Base-by-base conservation (phyloP, 2,329 filamentous ascomycete genomes). In the Dactylellina drechsleri region DNA sequence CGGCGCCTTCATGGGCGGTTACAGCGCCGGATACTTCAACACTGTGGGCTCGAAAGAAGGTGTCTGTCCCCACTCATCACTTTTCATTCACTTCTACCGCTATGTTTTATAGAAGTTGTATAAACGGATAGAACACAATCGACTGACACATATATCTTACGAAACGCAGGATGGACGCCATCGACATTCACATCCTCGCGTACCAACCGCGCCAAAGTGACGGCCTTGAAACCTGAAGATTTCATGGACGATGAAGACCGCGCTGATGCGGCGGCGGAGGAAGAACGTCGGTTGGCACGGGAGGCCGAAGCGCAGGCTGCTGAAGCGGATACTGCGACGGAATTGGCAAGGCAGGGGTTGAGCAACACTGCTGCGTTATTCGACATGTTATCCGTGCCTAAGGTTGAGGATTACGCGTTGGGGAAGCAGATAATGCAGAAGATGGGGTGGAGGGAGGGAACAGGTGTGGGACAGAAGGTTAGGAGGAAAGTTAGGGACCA, bases 191-290 rank as follows among this genome's bases (percentile, higher is more conserved):
- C 96, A 8, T 98, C 94, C 5, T 97, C 93, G 60, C 91, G 95
- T 23, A 84, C 87, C 45, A 92, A 92, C 79, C 91, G 93, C 66
- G 88, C 84, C n/a, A 85, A 87, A 76, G 78, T 83, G 1, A 78
- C 78, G 18, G 82, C 86, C 77, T 89, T 91, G 80, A 88, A 89
- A 56, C 87, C 89, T 0, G 93, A 98, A 81, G 93, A 98, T 80
- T 98, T 93, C 79, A 99, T 99, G 95, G 95, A 99, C 79, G 94
- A 97, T 49, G 95, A 99, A 81, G 95, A 99, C 82, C 84, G 96
- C 40, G 91, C 91, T 5, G 93, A 97, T 81, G 91, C 90, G 0
- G 92, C 91, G 70, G 93, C 71, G 1, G 71, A 75, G 7, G 97
- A 82, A 86, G 90, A 1, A 88, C 89, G 79, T 87, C 87, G 75